phyloP scores from a whole-genome alignment of 2,329 filamentous ascomycete genomes.

The Epichloe scottii region DNA sequence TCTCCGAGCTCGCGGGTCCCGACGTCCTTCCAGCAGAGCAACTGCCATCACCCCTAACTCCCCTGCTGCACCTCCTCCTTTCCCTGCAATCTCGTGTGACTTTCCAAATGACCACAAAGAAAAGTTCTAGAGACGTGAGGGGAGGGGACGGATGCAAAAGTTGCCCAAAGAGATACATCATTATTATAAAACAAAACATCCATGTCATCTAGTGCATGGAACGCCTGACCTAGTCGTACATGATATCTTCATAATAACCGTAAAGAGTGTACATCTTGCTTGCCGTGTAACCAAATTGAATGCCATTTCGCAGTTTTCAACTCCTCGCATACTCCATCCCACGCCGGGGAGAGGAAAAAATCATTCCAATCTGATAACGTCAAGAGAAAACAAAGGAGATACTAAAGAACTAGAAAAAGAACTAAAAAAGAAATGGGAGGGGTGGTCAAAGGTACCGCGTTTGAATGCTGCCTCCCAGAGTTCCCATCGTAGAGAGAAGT shows the following conservation, averaged over 20 bases:
- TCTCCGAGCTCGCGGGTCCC: constrained; percentile 34
- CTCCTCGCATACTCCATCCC: constrained; percentile 9
- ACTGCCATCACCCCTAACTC: not conserved
- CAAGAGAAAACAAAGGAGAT: not conserved
- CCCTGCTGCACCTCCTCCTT: not conserved
- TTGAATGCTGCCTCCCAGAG: no score
- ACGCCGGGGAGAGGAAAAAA: constrained; percentile 1
- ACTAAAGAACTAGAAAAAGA: not conserved
- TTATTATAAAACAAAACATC: constrained; percentile 5
- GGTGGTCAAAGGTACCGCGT: no score
- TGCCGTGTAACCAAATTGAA: not conserved
- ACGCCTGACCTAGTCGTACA: constrained; percentile 18
- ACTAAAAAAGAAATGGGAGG: not conserved
- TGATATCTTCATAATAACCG: constrained; percentile 13
- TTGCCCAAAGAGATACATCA: not conserved
- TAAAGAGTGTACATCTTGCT: not conserved
- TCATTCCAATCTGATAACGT: not conserved
- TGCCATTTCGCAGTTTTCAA: constrained; percentile 9
- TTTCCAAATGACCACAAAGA: not conserved
- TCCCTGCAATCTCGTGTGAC: not conserved
- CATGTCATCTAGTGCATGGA: constrained; percentile 13
- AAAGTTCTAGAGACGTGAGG: not conserved
- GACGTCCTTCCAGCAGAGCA: constrained; percentile 7
- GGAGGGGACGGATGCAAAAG: not conserved
- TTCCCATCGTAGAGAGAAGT: not conserved